These are phyloP conservation scores for Simmondsia chinensis DNA, from an alignment of 148 eudicot species.

Conservation along the genomic window DNA sequence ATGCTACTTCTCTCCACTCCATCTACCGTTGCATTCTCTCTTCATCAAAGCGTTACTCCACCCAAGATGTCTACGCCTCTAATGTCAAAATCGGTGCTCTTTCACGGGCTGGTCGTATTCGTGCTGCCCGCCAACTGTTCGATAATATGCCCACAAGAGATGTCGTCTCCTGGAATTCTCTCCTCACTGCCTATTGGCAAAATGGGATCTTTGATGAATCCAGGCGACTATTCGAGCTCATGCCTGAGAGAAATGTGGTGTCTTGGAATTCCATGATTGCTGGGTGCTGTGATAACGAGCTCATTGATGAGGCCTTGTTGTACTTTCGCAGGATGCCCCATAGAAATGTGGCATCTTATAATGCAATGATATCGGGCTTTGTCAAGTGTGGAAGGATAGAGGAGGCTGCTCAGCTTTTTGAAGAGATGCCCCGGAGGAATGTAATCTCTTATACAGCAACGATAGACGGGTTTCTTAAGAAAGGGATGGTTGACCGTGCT, in stretches of 20 bases:
- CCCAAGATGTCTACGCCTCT: conserved; percentile 9
- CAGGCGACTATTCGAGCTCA: conserved; percentile 15
- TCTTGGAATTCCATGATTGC: conserved; percentile 31
- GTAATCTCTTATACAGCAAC: conserved; percentile 31
- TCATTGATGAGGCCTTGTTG: conserved; percentile 18
- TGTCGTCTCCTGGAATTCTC: conserved; percentile 23
- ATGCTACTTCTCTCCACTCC: background rate
- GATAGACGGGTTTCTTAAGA: conserved; percentile 31
- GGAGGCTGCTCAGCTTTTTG: conserved; percentile 21
- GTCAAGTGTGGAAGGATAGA: conserved; percentile 16
- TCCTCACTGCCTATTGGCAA: conserved; percentile 32
- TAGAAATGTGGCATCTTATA: conserved; percentile 30
- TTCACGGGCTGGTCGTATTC: conserved; percentile 14
- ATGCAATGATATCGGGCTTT: conserved; percentile 27
- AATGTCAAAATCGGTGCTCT: conserved; percentile 20
- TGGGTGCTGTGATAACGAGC: conserved; percentile 17
- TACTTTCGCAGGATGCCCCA: conserved; percentile 21
- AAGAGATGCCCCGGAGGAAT: conserved; percentile 20
- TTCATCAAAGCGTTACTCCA: conserved; percentile 7
- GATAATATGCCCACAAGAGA: conserved; percentile 22
- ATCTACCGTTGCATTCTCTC: background rate
- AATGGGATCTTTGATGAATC: conserved; percentile 19
- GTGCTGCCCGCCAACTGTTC: conserved; percentile 29
- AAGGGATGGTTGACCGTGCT: conserved; percentile 21
- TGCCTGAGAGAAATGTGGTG: conserved; percentile 20